Evolutionary conservation across 2,329 filamentous ascomycete genomes (phyloP).

Genomic region (Coniochaeta pulveracea): DNA sequence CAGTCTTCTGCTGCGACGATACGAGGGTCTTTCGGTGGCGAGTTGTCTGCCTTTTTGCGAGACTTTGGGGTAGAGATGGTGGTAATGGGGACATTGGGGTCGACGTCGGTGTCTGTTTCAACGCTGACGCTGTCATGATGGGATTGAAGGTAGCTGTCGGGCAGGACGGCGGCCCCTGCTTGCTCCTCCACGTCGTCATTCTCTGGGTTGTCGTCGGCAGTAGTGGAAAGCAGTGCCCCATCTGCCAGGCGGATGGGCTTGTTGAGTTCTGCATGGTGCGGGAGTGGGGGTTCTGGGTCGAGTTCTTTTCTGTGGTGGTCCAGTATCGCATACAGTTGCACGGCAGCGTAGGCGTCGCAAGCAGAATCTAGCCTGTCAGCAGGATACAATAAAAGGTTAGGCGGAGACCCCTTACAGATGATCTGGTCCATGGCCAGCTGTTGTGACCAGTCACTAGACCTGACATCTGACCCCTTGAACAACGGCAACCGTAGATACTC

Average conservation of each 20-base stretch:
- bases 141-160: conserved; percentile 9
- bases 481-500: conserved; percentile 64
- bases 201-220: conserved; percentile 18
- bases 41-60: conserved; percentile 2
- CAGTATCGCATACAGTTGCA: conserved; percentile 61
- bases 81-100: conserved; percentile 4
- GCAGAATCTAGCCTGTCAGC: conserved; percentile 51
- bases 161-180: conserved; percentile 5
- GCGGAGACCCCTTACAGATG: conserved; percentile 44
- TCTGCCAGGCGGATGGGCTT: conserved; percentile 48
- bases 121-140: conserved; percentile 13
- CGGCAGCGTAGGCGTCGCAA: conserved; percentile 70
- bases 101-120: conserved; percentile 11
- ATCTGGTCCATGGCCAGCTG: conserved; percentile 54
- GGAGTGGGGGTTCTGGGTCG: conserved; percentile 58
- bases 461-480: conserved; percentile 59
- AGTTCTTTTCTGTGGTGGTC: conserved; percentile 57
- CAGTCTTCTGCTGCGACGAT: conserved; percentile 30
- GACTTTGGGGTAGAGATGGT: no score
- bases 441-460: conserved; percentile 64
- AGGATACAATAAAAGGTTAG: no score
- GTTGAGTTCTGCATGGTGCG: conserved; percentile 55
- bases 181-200: conserved; percentile 12
- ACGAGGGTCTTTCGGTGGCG: conserved; percentile 24
- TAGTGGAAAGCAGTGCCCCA: conserved; percentile 19